Evolutionary conservation across 2,329 filamentous ascomycete genomes (phyloP).

Genomic region (Cryphonectria japonica): DNA sequence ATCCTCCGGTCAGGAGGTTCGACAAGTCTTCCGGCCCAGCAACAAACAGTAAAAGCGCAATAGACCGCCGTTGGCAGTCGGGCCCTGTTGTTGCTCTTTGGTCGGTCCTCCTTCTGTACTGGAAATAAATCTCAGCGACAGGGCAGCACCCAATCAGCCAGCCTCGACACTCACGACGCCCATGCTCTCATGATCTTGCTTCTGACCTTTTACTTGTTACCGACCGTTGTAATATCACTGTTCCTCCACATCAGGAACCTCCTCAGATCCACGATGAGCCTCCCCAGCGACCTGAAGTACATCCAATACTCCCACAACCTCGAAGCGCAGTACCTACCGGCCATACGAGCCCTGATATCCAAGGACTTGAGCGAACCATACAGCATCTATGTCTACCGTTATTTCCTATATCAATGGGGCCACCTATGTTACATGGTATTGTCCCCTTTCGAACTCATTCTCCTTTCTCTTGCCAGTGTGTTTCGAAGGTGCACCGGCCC

Average conservation of each 20-base stretch:
- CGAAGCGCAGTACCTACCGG: conserved; percentile 71
- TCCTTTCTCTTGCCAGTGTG: conserved; percentile 24
- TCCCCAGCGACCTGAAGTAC: conserved; percentile 57
- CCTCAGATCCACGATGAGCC: conserved; percentile 29
- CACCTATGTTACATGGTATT: conserved; percentile 93
- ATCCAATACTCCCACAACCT: conserved; percentile 65
- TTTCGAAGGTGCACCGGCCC: background rate
- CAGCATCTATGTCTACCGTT: conserved; percentile 98
- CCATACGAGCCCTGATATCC: conserved; percentile 90
- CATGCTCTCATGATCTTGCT: conserved; percentile 22
- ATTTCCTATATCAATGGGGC: conserved; percentile 97
- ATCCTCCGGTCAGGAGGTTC: conserved; percentile 3
- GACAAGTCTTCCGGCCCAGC: background rate
- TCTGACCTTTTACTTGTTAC: conserved; percentile 24
- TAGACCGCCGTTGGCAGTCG: background rate
- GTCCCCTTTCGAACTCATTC: background rate
- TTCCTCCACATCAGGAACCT: conserved; percentile 20
- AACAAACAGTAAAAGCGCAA: background rate
- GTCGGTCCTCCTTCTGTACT: background rate
- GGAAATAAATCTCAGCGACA: background rate
- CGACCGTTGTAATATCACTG: conserved; percentile 20
- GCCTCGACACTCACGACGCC: background rate
- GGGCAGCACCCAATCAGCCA: background rate
- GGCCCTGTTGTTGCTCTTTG: background rate
- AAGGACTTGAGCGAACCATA: conserved; percentile 97